A percentile compares a stretch with the other conserved stretches of the same genome.
Conservation (phyloP, 768 basidiomycete species). For the Leccinum rimulosum region DNA sequence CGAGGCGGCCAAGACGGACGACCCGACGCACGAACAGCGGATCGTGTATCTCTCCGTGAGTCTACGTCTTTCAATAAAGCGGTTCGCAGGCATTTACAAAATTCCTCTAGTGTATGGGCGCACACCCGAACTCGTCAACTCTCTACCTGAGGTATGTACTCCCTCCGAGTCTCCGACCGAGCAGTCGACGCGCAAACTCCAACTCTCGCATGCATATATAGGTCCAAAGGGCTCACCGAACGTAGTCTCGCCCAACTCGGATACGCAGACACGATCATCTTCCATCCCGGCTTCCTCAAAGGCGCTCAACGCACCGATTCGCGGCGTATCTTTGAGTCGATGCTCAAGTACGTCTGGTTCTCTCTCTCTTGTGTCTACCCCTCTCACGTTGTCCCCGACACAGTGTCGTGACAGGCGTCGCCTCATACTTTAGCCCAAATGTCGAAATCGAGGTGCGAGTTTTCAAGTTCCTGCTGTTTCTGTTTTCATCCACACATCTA, state of each 20-base stretch:
- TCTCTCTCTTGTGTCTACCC: no score
- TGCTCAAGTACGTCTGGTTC: no score
- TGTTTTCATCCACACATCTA: no score
- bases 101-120: conserved; percentile 42
- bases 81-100: neutral
- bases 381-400: no score
- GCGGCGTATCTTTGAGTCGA: no score
- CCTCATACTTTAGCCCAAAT: no score
- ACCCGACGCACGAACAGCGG: conserved; percentile 47
- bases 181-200: neutral
- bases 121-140: conserved; percentile 47
- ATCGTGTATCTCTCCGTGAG: conserved; percentile 66
- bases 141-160: conserved; percentile 48
- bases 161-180: no score
- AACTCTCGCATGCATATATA: conserved; percentile 21
- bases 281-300: conserved; percentile 56
- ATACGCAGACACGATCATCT: conserved; percentile 68
- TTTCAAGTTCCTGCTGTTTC: no score
- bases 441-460: no score
- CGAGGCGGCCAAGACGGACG: conserved; percentile 40
- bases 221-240: conserved; percentile 78
- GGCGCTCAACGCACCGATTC: no score
- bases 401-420: no score
- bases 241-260: conserved; percentile 62
- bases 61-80: no score